Evolutionary conservation across 192 early-diverging fungal species (phyloP).

Genomic region (Geranomyces variabilis): DNA sequence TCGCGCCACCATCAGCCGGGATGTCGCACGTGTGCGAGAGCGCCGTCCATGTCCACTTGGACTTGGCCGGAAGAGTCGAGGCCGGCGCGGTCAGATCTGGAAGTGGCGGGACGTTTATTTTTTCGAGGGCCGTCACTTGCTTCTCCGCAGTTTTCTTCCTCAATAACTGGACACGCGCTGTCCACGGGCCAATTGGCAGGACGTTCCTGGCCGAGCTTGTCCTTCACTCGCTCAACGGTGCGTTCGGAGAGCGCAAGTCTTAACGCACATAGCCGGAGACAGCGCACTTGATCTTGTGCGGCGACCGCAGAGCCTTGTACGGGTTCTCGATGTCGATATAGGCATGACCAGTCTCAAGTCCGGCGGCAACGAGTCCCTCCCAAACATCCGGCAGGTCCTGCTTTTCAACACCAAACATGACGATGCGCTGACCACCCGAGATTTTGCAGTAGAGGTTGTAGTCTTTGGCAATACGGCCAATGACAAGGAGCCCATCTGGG

Average conservation of each 20-base stretch:
- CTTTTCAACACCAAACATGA: constrained; percentile 67
- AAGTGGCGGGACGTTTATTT: background rate
- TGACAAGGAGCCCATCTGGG: constrained; percentile 64
- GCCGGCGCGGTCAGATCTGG: background rate
- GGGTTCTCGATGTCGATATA: constrained; percentile 67
- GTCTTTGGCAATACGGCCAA: constrained; percentile 66
- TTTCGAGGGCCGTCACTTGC: background rate
- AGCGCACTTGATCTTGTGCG: constrained; percentile 70
- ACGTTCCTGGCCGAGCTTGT: constrained; percentile 62
- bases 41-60: constrained; percentile 40
- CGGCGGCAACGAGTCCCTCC: constrained; percentile 63
- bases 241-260: no score
- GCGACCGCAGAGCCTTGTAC: constrained; percentile 70
- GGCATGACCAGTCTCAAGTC: constrained; percentile 71
- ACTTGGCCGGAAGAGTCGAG: constrained; percentile 17
- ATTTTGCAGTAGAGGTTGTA: constrained; percentile 70
- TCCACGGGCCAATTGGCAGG: constrained; percentile 62
- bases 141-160: background rate
- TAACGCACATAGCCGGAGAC: constrained; percentile 72
- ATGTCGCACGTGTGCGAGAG: constrained; percentile 45
- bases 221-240: constrained; percentile 60
- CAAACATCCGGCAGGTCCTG: constrained; percentile 70
- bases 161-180: background rate
- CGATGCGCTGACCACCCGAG: constrained; percentile 72
- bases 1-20: constrained; percentile 51